These are phyloP conservation scores for Nevesoporus exiguus DNA, from an alignment of 768 basidiomycete genomes.

Conservation along the genomic window DNA sequence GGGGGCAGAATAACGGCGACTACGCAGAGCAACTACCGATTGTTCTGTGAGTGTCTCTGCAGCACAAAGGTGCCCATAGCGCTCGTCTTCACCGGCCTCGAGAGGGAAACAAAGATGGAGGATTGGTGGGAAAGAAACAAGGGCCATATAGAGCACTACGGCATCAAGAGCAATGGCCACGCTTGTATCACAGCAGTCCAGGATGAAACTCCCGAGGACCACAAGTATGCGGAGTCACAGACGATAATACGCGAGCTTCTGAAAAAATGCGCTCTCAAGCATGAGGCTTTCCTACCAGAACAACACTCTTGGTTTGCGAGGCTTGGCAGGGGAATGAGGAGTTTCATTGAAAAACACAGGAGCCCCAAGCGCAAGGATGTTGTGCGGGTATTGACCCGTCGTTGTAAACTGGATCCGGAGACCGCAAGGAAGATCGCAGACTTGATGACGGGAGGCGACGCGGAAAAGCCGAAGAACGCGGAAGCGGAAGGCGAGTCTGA, in stretches of 20 bases:
- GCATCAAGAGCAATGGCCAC: conserved; percentile 21
- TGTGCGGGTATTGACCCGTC: conserved; percentile 17
- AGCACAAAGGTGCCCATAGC: conserved; percentile 32
- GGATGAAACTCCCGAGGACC: conserved; percentile 19
- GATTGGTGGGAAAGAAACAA: conserved; percentile 10
- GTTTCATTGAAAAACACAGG: conserved; percentile 13
- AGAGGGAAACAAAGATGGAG: not conserved
- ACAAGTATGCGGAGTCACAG: conserved; percentile 25
- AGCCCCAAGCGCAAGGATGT: conserved; percentile 19
- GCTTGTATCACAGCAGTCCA: conserved; percentile 29
- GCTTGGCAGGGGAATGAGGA: conserved; percentile 9
- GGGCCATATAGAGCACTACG: conserved; percentile 2
- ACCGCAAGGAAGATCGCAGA: conserved; percentile 22
- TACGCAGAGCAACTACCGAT: conserved; percentile 31
- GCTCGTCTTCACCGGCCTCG: conserved; percentile 32
- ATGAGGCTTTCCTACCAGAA: conserved; percentile 14
- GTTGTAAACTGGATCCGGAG: conserved; percentile 27
- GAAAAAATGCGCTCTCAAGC: conserved; percentile 12
- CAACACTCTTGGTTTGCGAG: conserved; percentile 17
- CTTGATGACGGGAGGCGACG: conserved; percentile 19
- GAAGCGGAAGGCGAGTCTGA: not conserved
- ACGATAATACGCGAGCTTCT: conserved; percentile 19
- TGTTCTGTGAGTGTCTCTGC: conserved; percentile 38
- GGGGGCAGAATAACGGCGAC: conserved; percentile 30
- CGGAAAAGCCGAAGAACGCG: not conserved